A percentile compares a stretch with the other conserved stretches of the same genome.
These are phyloP conservation scores for Saccharomycopsis sp. DNA, from an alignment of 805 yeast genomes.

Conservation along the genomic window DNA sequence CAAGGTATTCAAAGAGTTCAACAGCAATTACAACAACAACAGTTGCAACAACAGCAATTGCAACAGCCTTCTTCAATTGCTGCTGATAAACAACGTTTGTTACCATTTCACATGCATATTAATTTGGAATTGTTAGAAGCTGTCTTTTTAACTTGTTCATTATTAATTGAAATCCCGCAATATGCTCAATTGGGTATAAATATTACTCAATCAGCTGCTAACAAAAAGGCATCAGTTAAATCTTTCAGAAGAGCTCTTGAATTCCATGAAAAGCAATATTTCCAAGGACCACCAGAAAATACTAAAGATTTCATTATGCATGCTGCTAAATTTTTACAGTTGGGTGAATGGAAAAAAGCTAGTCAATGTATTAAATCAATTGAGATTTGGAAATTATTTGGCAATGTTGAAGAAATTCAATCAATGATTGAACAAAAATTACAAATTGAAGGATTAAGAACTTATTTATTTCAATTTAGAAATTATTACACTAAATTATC, in stretches of 20 bases:
- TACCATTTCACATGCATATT: slow-evolving; percentile 98
- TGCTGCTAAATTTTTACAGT: slow-evolving; percentile 82
- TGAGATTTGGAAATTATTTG: slow-evolving; percentile 80
- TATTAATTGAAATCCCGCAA: slow-evolving; percentile 86
- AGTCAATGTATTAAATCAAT: slow-evolving; percentile 64
- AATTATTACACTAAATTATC: slow-evolving; percentile 70
- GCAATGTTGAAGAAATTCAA: slow-evolving; percentile 60
- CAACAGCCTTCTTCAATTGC: slow-evolving; percentile 27
- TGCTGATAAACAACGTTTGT: slow-evolving; percentile 69
- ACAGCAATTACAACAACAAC: slow-evolving; percentile 31
- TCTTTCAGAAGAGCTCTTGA: slow-evolving; percentile 89
- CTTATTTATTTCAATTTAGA: slow-evolving; percentile 84
- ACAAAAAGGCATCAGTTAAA: slow-evolving; percentile 59
- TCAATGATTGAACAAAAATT: slow-evolving; percentile 69
- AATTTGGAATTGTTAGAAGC: slow-evolving; percentile 92
- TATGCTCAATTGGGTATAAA: slow-evolving; percentile 63
- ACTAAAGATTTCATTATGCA: slow-evolving; percentile 89
- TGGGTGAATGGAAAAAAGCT: slow-evolving; percentile 84
- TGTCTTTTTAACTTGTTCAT: slow-evolving; percentile 82
- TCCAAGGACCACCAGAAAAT: slow-evolving; percentile 97
- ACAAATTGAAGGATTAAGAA: slow-evolving; percentile 85
- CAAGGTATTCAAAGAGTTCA: slow-evolving; percentile 78
- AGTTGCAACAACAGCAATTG: slow-evolving; percentile 28
- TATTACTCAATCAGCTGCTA: slow-evolving; percentile 41
- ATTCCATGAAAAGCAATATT: slow-evolving; percentile 87